Base-by-base conservation (phyloP, 257 asterid genomes). In the Lycium barbarum region DNA sequence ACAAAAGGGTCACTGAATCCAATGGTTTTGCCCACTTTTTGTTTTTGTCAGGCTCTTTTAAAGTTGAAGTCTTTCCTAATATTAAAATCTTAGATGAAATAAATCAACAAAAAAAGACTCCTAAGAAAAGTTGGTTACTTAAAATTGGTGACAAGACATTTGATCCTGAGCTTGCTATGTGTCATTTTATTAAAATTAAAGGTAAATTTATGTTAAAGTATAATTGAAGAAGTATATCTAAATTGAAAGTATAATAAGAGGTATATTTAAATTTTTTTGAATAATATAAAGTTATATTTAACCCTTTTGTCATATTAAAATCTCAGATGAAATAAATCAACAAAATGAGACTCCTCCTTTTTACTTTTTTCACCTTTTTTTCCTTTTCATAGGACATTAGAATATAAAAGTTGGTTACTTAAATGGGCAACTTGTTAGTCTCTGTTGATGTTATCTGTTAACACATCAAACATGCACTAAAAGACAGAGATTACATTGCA, bases 381-480 rank as follows among this genome's bases (percentile, higher is more conserved):
- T 59, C 1, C 33, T 59, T 57, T 14, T 62, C 68, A 62, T 9
- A 8, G 2, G 35, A 9, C 13, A 62, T 62, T 9, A 62, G 14
- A 62, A 61, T 61, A 61, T 61, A 61, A 6, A 18, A 59, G 33
- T 40, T 40, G 43, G 82, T 55, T 84, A 83, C 61, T 80, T 79
- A 84, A 88, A 70, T 70, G 74, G 83, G 83, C 85, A 88, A 88
- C 89, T 87, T 83, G 84, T 82, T 88, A 92, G 94, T 89, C 88
- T 90, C 94, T 90, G 85, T 87, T 83, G 95, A 88, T 88, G 91
- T 86, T 17, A 38, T 70, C 14, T 84, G 84, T 74, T 91, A 88
- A 85, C 91, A 78, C 88, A 26, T 87, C 87, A 84, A 49, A 68
- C 20, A 20, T 74, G 92, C 88, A 84, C 84, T 86, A 89, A 70